phyloP scores from a whole-genome alignment of 2,329 filamentous ascomycete species.

The Malbranchea zuffiana region DNA sequence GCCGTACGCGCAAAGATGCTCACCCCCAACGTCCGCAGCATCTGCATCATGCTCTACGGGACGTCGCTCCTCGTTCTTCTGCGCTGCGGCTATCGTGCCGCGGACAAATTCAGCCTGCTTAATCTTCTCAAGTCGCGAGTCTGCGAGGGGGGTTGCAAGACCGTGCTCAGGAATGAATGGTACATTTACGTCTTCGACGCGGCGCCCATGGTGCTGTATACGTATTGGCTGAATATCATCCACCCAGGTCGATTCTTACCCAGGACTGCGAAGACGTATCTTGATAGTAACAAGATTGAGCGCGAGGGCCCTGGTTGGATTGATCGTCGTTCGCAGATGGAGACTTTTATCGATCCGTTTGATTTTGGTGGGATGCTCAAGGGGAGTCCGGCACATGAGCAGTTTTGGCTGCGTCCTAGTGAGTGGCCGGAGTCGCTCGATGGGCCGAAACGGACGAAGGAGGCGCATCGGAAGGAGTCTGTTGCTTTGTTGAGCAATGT shows the following conservation, averaged over 20 bases:
- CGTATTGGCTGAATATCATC: conserved; percentile 27
- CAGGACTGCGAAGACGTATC: conserved; percentile 20
- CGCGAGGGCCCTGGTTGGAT: conserved; percentile 26
- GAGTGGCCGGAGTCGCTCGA: conserved; percentile 18
- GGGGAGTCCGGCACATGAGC: conserved; percentile 21
- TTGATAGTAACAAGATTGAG: conserved; percentile 23
- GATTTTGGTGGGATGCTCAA: conserved; percentile 20
- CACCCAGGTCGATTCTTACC: conserved; percentile 28
- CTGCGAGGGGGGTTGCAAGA: conserved; percentile 19
- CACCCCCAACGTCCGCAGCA: conserved; percentile 21
- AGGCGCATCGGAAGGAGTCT: no score
- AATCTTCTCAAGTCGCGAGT: conserved; percentile 10
- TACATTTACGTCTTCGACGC: conserved; percentile 29
- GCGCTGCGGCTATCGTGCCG: conserved; percentile 28
- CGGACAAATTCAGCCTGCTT: conserved; percentile 24
- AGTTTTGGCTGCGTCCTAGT: conserved; percentile 21
- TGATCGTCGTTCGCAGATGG: conserved; percentile 20
- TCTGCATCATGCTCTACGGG: conserved; percentile 29
- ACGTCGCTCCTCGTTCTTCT: conserved; percentile 26
- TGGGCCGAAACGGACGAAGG: no score
- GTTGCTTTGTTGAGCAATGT: no score
- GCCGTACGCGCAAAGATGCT: conserved; percentile 18
- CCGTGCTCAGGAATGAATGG: conserved; percentile 26
- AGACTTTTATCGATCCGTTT: conserved; percentile 23
- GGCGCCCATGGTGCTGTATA: conserved; percentile 27